Conservation (phyloP, 1,284 basidiomycete genomes). For the Irpex lacteus region DNA sequence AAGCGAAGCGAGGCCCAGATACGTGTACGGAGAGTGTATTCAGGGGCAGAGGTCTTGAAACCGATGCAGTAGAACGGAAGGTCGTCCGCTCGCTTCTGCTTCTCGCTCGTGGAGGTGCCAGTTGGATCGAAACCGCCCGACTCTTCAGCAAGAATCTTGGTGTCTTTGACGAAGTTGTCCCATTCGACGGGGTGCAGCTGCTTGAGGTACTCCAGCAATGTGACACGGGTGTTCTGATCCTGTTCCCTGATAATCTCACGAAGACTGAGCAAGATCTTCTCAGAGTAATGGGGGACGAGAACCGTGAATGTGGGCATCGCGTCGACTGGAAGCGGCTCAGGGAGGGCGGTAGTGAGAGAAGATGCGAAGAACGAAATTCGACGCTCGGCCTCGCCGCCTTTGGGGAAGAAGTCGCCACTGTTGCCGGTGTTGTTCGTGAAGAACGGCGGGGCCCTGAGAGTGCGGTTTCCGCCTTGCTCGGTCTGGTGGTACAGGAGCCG, state of each 20-base stretch:
- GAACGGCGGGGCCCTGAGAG: conserved; percentile 91
- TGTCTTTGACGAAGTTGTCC: conserved; percentile 99
- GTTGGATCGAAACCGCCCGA: conserved; percentile 58
- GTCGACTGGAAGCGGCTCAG: conserved; percentile 91
- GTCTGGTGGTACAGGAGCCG: conserved; percentile 93
- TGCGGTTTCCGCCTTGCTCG: conserved; percentile 80
- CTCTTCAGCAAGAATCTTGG: conserved; percentile 98
- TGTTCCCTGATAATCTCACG: conserved; percentile 97
- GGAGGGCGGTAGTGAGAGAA: conserved; percentile 89
- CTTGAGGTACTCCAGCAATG: conserved; percentile 94
- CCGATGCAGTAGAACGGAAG: conserved; percentile 99
- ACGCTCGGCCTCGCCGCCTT: conserved; percentile 91
- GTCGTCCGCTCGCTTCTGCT: conserved; percentile 83
- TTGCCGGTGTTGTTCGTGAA: conserved; percentile 87
- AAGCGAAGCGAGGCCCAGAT: conserved; percentile 99
- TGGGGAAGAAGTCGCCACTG: conserved; percentile 87
- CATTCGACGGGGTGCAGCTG: conserved; percentile 99
- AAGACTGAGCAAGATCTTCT: conserved; percentile 92
- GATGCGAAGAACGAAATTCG: conserved; percentile 97
- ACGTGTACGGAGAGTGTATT: conserved; percentile 97
- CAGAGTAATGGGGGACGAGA: conserved; percentile 94
- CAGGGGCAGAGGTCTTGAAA: conserved; percentile 98
- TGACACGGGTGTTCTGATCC: conserved; percentile 94
- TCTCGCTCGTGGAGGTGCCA: conserved; percentile 62
- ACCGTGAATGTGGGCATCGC: conserved; percentile 98